phyloP scores from a whole-genome alignment of 2,329 filamentous ascomycete species.

The Pseudogymnoascus sp. region DNA sequence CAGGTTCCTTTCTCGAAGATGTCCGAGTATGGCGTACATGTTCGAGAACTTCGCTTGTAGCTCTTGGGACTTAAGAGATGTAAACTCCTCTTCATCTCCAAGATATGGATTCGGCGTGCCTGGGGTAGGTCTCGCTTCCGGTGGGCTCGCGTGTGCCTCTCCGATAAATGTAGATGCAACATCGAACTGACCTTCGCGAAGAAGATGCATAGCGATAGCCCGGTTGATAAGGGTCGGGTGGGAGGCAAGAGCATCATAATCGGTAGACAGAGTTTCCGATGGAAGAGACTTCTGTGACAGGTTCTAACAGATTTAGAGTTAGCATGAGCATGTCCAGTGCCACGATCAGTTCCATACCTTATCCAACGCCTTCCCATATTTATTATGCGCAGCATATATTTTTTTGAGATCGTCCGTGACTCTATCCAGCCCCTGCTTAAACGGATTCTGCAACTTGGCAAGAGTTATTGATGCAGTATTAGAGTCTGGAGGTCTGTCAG shows the following conservation, averaged over 20 bases:
- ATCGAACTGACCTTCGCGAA: constrained; percentile 86
- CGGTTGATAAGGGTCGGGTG: constrained; percentile 76
- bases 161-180: constrained; percentile 78
- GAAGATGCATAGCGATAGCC: constrained; percentile 90
- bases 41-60: constrained; percentile 74
- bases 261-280: constrained; percentile 59
- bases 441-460: constrained; percentile 75
- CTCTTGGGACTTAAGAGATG: constrained; percentile 52
- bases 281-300: background rate
- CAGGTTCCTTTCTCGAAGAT: constrained; percentile 67
- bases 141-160: constrained; percentile 50
- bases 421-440: constrained; percentile 71
- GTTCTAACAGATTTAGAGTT: background rate
- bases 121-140: constrained; percentile 30
- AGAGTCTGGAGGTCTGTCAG: constrained; percentile 43
- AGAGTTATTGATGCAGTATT: constrained; percentile 64
- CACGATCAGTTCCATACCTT: constrained; percentile 43
- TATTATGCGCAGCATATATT: constrained; percentile 71
- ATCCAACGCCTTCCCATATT: constrained; percentile 77
- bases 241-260: constrained; percentile 70
- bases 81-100: constrained; percentile 35
- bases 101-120: constrained; percentile 27
- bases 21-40: constrained; percentile 83
- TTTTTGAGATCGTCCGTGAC: constrained; percentile 76
- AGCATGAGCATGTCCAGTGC: background rate